Conservation (phyloP, 2,329 filamentous ascomycete genomes). For the Alternaria solani region DNA sequence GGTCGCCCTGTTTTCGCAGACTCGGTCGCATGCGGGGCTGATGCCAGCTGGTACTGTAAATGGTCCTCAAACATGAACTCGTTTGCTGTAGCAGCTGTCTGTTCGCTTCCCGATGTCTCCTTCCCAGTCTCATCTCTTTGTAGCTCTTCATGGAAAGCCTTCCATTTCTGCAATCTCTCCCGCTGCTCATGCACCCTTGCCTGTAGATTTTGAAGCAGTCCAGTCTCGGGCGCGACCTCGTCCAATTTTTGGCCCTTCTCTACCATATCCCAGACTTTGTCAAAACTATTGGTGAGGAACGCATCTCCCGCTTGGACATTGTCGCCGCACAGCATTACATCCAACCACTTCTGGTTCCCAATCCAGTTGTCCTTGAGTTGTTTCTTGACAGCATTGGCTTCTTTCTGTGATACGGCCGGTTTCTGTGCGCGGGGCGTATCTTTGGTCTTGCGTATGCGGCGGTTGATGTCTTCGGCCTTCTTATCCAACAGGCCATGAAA, state of each 20-base stretch:
- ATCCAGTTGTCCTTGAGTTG: conserved; percentile 78
- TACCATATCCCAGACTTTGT: conserved; percentile 74
- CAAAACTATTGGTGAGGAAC: conserved; percentile 72
- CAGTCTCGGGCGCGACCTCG: conserved; percentile 60
- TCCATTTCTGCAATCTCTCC: conserved; percentile 75
- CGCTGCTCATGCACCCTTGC: conserved; percentile 71
- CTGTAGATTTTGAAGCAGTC: conserved; percentile 76
- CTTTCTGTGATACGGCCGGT: conserved; percentile 44
- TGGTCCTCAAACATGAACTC: conserved; percentile 47
- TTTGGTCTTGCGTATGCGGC: conserved; percentile 58
- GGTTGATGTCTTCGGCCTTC: conserved; percentile 67
- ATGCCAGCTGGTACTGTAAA: conserved; percentile 38
- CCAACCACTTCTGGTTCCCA: conserved; percentile 77
- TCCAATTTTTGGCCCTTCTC: conserved; percentile 66
- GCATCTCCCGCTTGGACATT: conserved; percentile 64
- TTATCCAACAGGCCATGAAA: conserved; percentile 70
- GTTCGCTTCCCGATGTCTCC: background rate
- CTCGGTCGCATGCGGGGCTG: conserved; percentile 19
- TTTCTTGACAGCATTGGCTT: conserved; percentile 59
- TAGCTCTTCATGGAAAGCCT: conserved; percentile 65
- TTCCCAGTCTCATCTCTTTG: conserved; percentile 20
- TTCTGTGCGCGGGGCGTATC: conserved; percentile 35
- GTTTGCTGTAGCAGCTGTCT: conserved; percentile 11
- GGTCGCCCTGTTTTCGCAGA: conserved; percentile 13
- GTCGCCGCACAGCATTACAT: conserved; percentile 74